Base-by-base conservation (phyloP, 1,284 basidiomycete species). In the Ganoderma sp. region DNA sequence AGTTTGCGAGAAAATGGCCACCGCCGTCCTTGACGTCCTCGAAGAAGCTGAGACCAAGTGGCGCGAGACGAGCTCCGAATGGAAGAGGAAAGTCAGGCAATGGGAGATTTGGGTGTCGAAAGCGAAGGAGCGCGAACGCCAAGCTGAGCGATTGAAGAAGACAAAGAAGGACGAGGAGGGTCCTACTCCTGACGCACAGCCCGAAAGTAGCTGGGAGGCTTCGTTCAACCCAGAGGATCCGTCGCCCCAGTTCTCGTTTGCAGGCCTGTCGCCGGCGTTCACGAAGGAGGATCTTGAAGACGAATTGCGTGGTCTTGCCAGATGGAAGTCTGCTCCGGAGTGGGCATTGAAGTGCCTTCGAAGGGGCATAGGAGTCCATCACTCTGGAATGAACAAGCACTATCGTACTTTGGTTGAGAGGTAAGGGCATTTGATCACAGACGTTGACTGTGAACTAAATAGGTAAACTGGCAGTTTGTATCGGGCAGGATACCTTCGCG, bases 351-450 rank as follows among this genome's bases (percentile, higher is more conserved):
- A 69, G 25, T 87, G 85, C 2, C 75, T 92, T 63, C 74, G 76
- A 61, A 80, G 90, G 22, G 90, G 91, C 25, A 84, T 92, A 39
- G 90, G 84, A 0, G 83, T 92, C 8, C 91, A 92, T 73, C 91
- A 92, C 76, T 75, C 86, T 19, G 90, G 91, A 39, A 88, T 92
- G 88, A 86, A 87, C 69, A 88, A 85, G 74, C 78, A 77, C 0
- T 92, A 92, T 73, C 79, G 89, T 48, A 82, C 81, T 54, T 71
- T 89, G 0, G 81, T 91, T 0, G 90, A 92, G 81, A 86, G 84
- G 88, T 88, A 67, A 73, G 75, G 57, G 22, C 2, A 7, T 39
- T 5, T 37, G 39, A 10, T 39, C 32, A 58, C 8, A 10, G 3
- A 1, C 12, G 3, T 12, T 34, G 19, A 9, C 17, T 19, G 34